Evolutionary conservation across 2,329 filamentous ascomycete genomes (phyloP), one percentile per base, ranked within the genome.

Genomic region (Pseudogymnoascus sp.): DNA sequence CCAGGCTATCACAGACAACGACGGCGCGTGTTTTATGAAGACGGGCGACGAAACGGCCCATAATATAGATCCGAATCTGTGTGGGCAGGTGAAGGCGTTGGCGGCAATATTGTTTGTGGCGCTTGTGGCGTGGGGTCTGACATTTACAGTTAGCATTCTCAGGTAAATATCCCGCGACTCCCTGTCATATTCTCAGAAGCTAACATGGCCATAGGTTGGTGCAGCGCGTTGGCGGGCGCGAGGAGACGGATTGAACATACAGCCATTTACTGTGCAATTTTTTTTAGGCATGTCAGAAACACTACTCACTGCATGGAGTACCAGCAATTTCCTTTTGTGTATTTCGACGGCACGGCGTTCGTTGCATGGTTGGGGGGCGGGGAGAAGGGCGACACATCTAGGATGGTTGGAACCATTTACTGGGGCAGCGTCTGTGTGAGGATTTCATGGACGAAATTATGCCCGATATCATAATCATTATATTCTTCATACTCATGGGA

Each of bases 81-180:
- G 85, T 74, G 73, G 76, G 55, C 78, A 85, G 45, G 84, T 89
- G 67, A 85, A 86, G 72, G 88, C 89, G 3, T 76, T 97, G 65
- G 88, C 90, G 42, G 87, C 84, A 6, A 89, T 96, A 61, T 81
- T 96, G 68, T 78, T 96, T 60, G 80, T 96, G 63, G 91, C 90
- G 8, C 80, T 97, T 63, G 80, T 95, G 64, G 88, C 91, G n/a
- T 97, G 93, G 93, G 83, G 93, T 64, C 82, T 89, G 73, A 97
- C 91, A 22, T 96, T 97, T 76, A 85, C 88, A 59, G 87, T 97
- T 63, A 96, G 91, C 75, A 85, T 92, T 64, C 87, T 92, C 71
- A 83, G 89, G 80, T 82, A 55, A 35, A 55, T 33, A 33, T 12
- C 28, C 9, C 28, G 11, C 28, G 6, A 19, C 2, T 12, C 22